Evolutionary conservation across 1,284 basidiomycete species (phyloP), one percentile per base, ranked within the genome.

Genomic region (Cryptococcus neoformans): DNA sequence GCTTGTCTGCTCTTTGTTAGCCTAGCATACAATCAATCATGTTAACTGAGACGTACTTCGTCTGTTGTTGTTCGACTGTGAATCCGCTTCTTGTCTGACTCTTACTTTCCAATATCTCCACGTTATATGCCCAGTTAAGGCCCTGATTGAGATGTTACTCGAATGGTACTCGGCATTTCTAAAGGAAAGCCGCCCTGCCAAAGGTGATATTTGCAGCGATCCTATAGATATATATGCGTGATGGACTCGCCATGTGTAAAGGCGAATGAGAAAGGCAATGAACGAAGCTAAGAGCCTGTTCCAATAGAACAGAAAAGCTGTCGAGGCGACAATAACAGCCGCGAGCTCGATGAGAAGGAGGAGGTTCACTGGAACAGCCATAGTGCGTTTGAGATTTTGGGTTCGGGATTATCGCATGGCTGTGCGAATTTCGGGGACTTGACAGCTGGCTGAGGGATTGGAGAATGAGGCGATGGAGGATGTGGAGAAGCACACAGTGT

Each of bases 21-120:
- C 16, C 16, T n/a, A 16, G 17, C 38, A 10, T 12, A 28, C 38
- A 4, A 14, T 34, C 14, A 35, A 35, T 21, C 42, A 39, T 14
- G 35, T 4, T 7, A 17, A 21, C 28, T 14, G 35, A 34, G 35
- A 65, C 71, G 59, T 53, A 75, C 72, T 62, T 53, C 72, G 42
- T 55, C 66, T 72, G 0, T 51, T 17, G 49, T 74, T 73, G 16
- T 40, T 51, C 8, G 60, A 64, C 14, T 57, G 51, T 8, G 65
- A 50, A 56, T 72, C 70, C 44, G 81, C 81, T 28, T 83, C 80
- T 46, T 83, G 81, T 55, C 82, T 80, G 82, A 89, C 68, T 71
- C 82, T 57, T 64, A 90, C 85, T 54, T 91, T 83, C 93, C 93
- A 97, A 74, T 93, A 96, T 60, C 90, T 82, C 90, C 92, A 96